These are phyloP conservation scores for Bombardia bombarda DNA, from an alignment of 495 filamentous ascomycete genomes.

Conservation along the genomic window DNA sequence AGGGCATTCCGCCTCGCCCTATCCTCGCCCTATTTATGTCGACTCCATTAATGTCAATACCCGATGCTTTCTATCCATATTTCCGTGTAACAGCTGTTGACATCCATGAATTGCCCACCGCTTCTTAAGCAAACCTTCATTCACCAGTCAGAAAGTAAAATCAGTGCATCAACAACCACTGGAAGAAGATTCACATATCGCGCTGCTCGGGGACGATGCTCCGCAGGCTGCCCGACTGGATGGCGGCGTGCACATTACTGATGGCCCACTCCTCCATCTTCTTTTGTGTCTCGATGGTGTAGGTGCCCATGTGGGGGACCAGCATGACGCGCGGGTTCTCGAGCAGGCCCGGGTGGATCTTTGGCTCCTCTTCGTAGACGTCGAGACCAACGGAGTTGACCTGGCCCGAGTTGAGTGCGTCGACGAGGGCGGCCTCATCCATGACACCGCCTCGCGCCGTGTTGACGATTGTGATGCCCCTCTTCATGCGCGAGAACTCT, in stretches of 20 bases:
- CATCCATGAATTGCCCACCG: too few relatives aligned
- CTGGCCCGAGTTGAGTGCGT: conserved; percentile 59
- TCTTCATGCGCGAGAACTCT: conserved; percentile 64
- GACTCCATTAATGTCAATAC: too few relatives aligned
- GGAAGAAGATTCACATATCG: conserved; percentile 19
- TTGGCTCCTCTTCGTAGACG: conserved; percentile 74
- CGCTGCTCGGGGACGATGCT: conserved; percentile 67
- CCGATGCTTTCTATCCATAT: too few relatives aligned
- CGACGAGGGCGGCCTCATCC: conserved; percentile 64
- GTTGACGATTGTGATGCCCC: conserved; percentile 63
- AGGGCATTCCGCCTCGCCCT: too few relatives aligned
- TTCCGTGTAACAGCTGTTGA: too few relatives aligned
- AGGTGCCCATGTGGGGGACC: conserved; percentile 75
- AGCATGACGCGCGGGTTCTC: conserved; percentile 63
- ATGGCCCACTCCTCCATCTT: conserved; percentile 75
- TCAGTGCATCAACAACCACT: background rate
- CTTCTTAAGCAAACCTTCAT: too few relatives aligned
- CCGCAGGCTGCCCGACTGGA: conserved; percentile 56
- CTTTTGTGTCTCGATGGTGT: conserved; percentile 51
- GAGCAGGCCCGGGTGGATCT: conserved; percentile 62
- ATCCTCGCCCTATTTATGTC: too few relatives aligned
- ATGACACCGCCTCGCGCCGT: conserved; percentile 64
- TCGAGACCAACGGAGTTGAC: conserved; percentile 64
- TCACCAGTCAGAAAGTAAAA: background rate
- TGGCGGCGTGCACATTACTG: conserved; percentile 55